These are phyloP conservation scores for Penicillium thymicola DNA, from an alignment of 2,329 filamentous ascomycete genomes.

Conservation along the genomic window DNA sequence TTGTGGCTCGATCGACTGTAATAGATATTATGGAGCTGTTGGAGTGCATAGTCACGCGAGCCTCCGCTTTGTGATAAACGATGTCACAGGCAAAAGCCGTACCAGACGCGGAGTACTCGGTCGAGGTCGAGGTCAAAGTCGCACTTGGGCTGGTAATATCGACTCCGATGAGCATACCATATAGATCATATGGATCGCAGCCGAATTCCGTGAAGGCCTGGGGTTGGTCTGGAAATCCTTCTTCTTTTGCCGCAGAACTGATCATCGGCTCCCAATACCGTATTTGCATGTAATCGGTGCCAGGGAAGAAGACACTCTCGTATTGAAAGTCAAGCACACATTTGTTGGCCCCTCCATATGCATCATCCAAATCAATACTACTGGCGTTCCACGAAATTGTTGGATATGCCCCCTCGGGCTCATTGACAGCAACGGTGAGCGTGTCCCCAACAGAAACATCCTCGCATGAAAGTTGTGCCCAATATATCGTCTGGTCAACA, in stretches of 20 bases:
- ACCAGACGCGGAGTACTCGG: slow-evolving; percentile 25
- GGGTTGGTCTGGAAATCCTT: slow-evolving; percentile 9
- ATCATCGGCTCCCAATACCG: slow-evolving; percentile 36
- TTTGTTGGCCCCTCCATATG: slow-evolving; percentile 8
- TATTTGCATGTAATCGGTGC: slow-evolving; percentile 32
- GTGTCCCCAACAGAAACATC: slow-evolving; percentile 19
- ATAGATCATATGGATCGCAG: slow-evolving; percentile 32
- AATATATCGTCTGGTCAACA: slow-evolving; percentile 34
- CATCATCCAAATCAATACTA: slow-evolving; percentile 22
- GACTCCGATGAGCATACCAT: slow-evolving; percentile 32
- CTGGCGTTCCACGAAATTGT: slow-evolving; percentile 29
- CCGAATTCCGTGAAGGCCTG: slow-evolving; percentile 25
- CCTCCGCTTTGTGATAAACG: slow-evolving; percentile 28
- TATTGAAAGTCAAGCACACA: slow-evolving; percentile 32
- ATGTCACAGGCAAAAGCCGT: slow-evolving; percentile 34
- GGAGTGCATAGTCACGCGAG: slow-evolving; percentile 31
- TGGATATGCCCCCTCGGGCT: slow-evolving; percentile 13
- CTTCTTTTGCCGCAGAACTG: slow-evolving; percentile 6
- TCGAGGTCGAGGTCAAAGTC: slow-evolving; percentile 2
- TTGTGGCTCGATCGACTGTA: slow-evolving; percentile 18
- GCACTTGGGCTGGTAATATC: slow-evolving; percentile 21
- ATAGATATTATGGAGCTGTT: slow-evolving; percentile 34
- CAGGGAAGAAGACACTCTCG: slow-evolving; percentile 27
- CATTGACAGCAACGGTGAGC: slow-evolving; percentile 23
- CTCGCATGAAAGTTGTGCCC: slow-evolving; percentile 27